Evolutionary conservation across 106 monocot species (phyloP).

Genomic region (Dendrobium nobile): DNA sequence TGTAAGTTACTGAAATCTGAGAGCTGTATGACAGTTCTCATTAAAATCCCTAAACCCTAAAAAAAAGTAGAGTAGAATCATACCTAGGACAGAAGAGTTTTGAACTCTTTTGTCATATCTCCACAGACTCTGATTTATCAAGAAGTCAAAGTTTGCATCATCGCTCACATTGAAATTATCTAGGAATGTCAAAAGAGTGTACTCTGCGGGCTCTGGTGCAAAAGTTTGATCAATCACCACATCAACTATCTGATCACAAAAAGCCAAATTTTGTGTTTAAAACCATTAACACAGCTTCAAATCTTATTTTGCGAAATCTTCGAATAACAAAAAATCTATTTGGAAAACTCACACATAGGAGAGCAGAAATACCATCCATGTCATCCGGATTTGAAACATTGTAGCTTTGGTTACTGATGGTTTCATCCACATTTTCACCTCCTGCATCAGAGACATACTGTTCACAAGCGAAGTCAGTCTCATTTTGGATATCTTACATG

Average conservation of each 20-base stretch:
- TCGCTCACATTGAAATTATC: too few relatives aligned
- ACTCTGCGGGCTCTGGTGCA: too few relatives aligned
- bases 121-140: too few relatives aligned
- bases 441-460: slow-evolving; percentile 82
- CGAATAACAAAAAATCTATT: not conserved
- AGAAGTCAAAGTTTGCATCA: too few relatives aligned
- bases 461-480: slow-evolving; percentile 5
- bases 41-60: too few relatives aligned
- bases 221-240: slow-evolving; percentile 81
- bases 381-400: slow-evolving; percentile 73
- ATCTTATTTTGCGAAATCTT: not conserved
- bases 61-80: not conserved
- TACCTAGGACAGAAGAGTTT: slow-evolving; percentile 49
- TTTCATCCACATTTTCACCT: slow-evolving; percentile 50
- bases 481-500: not conserved
- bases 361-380: slow-evolving; percentile 81
- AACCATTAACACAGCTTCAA: not conserved
- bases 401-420: slow-evolving; percentile 30
- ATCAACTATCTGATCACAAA: slow-evolving; percentile 58
- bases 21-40: too few relatives aligned
- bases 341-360: slow-evolving; percentile 63
- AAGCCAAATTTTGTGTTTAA: not conserved
- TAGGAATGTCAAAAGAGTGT: too few relatives aligned
- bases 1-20: too few relatives aligned
- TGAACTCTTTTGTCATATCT: too few relatives aligned